phyloP scores from a whole-genome alignment of 179 eudicot species.

The Sideroxylon spinosum region DNA sequence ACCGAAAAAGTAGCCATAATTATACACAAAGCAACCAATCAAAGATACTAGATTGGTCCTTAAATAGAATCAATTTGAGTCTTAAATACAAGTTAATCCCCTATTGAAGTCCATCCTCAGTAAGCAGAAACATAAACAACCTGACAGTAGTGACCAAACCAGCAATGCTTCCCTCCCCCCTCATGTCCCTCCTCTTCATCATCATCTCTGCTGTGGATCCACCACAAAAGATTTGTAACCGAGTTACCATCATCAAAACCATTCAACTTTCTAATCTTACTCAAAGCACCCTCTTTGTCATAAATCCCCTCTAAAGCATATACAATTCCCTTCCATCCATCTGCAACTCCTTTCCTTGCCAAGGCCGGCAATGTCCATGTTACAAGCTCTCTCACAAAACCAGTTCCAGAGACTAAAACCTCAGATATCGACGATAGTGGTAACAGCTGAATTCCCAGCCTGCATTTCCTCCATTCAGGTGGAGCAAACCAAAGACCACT shows the following conservation, averaged over 20 bases:
- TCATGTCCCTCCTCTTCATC: constrained; percentile 31
- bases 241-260: constrained; percentile 85
- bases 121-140: background rate
- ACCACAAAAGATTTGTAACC: constrained; percentile 80
- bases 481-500: constrained; percentile 91
- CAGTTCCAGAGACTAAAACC: constrained; percentile 54
- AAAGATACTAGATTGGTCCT: background rate
- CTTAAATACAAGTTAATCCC: too few relatives aligned
- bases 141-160: constrained; percentile 57
- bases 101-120: background rate
- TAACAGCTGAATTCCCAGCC: constrained; percentile 80
- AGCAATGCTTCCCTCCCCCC: constrained; percentile 35
- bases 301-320: constrained; percentile 72
- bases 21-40: background rate
- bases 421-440: constrained; percentile 71
- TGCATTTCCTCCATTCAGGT: constrained; percentile 66
- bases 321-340: constrained; percentile 91
- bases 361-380: constrained; percentile 68
- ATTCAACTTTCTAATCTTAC: constrained; percentile 50
- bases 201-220: constrained; percentile 73
- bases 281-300: constrained; percentile 49
- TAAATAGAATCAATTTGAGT: background rate
- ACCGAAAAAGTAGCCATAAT: background rate
- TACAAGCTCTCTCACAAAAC: constrained; percentile 62
- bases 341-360: constrained; percentile 67